Percentiles rank a stretch among this genome's conserved stretches.
Conservation (phyloP, 805 yeast species). For the Hanseniaspora lachancei region DNA sequence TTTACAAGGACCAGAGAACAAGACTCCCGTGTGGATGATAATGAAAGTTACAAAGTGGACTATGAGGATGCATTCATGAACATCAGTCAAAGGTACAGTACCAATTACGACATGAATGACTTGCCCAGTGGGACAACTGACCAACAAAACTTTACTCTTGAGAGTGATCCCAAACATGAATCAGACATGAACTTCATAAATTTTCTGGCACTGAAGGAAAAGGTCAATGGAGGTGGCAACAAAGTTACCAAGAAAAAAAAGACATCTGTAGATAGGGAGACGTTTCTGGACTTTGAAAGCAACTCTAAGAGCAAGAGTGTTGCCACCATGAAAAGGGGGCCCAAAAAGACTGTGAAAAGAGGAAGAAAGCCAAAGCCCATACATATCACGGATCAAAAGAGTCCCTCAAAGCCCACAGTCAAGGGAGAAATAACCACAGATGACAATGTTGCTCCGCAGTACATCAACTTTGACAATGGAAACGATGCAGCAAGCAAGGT, state of each 20-base stretch:
- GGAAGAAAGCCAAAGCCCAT: constrained; percentile 8
- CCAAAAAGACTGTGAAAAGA: neutral
- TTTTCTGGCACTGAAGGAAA: neutral
- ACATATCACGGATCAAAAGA: neutral
- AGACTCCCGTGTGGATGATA: neutral
- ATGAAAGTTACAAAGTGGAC: neutral
- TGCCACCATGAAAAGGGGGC: neutral
- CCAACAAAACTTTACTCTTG: too few species aligned
- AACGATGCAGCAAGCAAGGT: neutral
- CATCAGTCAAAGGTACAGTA: neutral
- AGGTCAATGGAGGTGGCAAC: neutral
- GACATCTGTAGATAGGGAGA: neutral
- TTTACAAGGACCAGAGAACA: neutral
- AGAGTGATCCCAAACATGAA: neutral
- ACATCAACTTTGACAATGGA: neutral
- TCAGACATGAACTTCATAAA: neutral
- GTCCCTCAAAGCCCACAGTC: neutral
- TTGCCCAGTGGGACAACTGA: neutral
- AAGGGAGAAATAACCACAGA: neutral
- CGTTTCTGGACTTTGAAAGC: too few species aligned
- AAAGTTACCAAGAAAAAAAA: neutral
- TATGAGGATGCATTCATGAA: constrained; percentile 1
- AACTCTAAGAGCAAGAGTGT: neutral
- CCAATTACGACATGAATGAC: neutral
- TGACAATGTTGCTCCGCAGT: neutral